Base-by-base conservation (phyloP, 2,329 filamentous ascomycete genomes). In the Colletotrichum noveboracense region DNA sequence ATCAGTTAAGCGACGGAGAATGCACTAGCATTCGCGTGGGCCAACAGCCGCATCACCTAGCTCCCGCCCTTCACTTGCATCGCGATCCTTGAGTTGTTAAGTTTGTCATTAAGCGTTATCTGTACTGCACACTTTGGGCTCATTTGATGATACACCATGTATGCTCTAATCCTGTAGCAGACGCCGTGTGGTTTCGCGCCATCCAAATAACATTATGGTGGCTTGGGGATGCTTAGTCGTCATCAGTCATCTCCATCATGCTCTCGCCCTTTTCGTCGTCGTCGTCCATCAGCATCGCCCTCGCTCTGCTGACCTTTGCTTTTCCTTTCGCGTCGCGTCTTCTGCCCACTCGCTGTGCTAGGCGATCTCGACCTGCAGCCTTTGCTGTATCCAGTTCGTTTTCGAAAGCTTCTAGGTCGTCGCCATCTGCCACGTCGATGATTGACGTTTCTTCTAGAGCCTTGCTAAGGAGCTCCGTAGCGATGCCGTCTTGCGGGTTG, bases 401-500 rank as follows among this genome's bases (percentile, higher is more conserved):
- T 79, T 94, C 92, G 74, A 93, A 90, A 7, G 84, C 85, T 2
- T 83, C 84, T 77, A 90, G 76, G 24, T 86, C 86, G 34, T 89
- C 87, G 1, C 85, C 86, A 1, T 88, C 89, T 9, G 87, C 84
- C 4, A 83, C 85, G 62, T 87, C 87, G 26, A 86, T 78, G 18
- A 86, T 79, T 5, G 89, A 88, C 52, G 92, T 90, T 83, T 94
- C 91, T 32, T 91, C 90, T 2, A 95, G 86, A 5, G 94, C 94
- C 81, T 93, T 93, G 80, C 91, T 93, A 36, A 97, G 86, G 66
- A 97, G 85, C 82, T 97, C 95, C 0, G 94, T 96, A 4, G 95
- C 94, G 78, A 96, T 93, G 7, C 94, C 92, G 80, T 97, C 95
- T 84, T 97, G 95, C 0, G 95, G 94, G 38, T 91, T 90, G 26